A percentile compares a stretch with the other conserved stretches of the same genome.
Evolutionary conservation across 768 basidiomycete genomes (phyloP).

Genomic region (Porpolomopsis calyptriformis): DNA sequence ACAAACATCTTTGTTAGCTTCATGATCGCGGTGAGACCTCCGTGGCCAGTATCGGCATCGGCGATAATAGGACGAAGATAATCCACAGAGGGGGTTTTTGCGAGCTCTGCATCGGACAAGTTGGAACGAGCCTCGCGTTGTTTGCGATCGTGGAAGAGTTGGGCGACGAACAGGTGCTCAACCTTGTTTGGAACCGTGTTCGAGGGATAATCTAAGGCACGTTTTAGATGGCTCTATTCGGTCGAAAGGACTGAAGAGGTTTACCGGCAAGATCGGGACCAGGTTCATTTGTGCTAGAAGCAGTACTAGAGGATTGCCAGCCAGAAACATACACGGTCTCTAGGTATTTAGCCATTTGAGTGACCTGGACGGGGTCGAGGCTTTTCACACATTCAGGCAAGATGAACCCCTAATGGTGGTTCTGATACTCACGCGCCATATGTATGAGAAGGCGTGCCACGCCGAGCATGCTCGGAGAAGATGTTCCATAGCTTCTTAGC

Average conservation of each 20-base stretch:
- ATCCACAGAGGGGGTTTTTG: slow-evolving; percentile 63
- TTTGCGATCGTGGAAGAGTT: slow-evolving; percentile 98
- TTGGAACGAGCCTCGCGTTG: slow-evolving; percentile 72
- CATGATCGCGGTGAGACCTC: slow-evolving; percentile 96
- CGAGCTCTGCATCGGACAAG: slow-evolving; percentile 61
- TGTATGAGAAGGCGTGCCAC: slow-evolving; percentile 80
- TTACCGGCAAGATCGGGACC: slow-evolving; percentile 96
- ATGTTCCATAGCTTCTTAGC: slow-evolving; percentile 80
- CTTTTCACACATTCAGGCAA: too few relatives aligned
- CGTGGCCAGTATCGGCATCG: slow-evolving; percentile 97
- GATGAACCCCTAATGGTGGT: slow-evolving; percentile 1
- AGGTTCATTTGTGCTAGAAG: slow-evolving; percentile 88
- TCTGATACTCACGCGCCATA: slow-evolving; percentile 87
- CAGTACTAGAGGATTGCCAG: slow-evolving; percentile 90
- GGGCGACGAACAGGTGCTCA: slow-evolving; percentile 94
- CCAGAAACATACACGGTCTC: slow-evolving; percentile 99
- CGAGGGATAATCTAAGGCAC: slow-evolving; percentile 78
- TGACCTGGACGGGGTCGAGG: slow-evolving; percentile 94
- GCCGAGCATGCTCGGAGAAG: slow-evolving; percentile 66
- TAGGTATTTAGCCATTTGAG: slow-evolving; percentile 97
- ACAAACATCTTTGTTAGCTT: slow-evolving; percentile 98
- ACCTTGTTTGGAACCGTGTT: slow-evolving; percentile 99
- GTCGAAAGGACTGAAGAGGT: not conserved
- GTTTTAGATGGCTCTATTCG: not conserved
- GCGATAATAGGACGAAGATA: slow-evolving; percentile 92